phyloP scores from a whole-genome alignment of 345 rosid genomes.

The Eucalyptus melliodora region DNA sequence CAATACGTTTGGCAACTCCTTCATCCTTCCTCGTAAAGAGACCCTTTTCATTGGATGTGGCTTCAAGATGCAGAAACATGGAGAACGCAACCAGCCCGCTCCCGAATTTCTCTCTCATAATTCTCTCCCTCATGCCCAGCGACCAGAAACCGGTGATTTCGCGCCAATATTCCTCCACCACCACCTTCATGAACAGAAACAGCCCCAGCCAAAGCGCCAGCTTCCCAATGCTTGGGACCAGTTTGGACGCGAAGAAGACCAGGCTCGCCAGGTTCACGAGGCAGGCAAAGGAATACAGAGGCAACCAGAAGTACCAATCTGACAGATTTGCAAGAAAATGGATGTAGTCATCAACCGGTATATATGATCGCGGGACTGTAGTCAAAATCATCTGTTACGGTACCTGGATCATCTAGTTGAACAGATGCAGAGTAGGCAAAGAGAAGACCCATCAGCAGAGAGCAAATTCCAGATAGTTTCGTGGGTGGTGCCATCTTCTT shows the following conservation, averaged over 20 bases:
- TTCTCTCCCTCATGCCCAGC: conserved; percentile 50
- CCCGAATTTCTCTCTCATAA: conserved; percentile 68
- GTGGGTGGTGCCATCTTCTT: conserved; percentile 17
- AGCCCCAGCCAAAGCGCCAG: conserved; percentile 20
- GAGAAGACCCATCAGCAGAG: conserved; percentile 51
- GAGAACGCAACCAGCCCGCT: conserved; percentile 59
- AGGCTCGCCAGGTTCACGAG: conserved; percentile 30
- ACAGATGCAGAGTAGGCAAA: conserved; percentile 77
- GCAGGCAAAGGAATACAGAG: conserved; percentile 52
- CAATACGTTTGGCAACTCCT: conserved; percentile 1
- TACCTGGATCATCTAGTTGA: conserved; percentile 82
- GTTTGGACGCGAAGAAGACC: conserved; percentile 3
- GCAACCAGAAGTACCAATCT: conserved; percentile 92
- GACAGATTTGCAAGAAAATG: neutral
- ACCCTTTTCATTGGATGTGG: conserved; percentile 3
- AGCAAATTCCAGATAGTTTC: conserved; percentile 17
- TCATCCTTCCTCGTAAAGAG: neutral
- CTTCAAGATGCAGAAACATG: conserved; percentile 45
- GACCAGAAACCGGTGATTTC: conserved; percentile 40
- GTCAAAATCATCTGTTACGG: neutral
- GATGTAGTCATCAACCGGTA: neutral
- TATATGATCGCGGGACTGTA: neutral
- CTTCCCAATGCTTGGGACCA: conserved; percentile 2
- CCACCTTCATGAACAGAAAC: conserved; percentile 43
- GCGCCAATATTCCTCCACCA: conserved; percentile 19